Evolutionary conservation across 805 yeast species (phyloP).

Genomic region (Ogataea zsoltii): DNA sequence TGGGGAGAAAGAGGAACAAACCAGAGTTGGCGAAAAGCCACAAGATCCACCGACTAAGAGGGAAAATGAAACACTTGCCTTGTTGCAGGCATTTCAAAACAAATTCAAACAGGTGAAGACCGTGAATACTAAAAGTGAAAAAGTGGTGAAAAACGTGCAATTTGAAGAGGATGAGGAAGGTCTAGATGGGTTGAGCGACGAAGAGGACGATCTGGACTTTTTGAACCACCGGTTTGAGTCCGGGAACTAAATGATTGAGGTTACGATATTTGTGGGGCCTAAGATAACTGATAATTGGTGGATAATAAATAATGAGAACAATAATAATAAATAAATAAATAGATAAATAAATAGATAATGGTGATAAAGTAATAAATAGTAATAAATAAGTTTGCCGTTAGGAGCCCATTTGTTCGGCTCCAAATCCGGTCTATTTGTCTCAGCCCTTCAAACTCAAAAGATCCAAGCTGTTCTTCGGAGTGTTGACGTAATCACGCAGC

Average conservation of each 20-base stretch:
- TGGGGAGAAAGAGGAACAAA: too few species aligned
- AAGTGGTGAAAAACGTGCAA: constrained; percentile 3
- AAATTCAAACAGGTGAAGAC: neutral
- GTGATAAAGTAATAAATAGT: constrained; percentile 1
- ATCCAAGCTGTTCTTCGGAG: constrained; percentile 36
- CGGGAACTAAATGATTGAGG: constrained; percentile 4
- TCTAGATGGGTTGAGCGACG: constrained; percentile 17
- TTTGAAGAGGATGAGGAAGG: constrained; percentile 14
- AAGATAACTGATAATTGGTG: neutral
- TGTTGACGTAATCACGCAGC: constrained; percentile 38
- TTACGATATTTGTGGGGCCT: too few species aligned
- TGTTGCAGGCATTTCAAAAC: constrained; percentile 1
- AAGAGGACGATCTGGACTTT: constrained; percentile 18
- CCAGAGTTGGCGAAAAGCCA: too few species aligned
- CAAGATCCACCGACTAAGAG: neutral
- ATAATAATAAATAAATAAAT: constrained; percentile 1
- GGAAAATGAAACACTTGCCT: constrained; percentile 4
- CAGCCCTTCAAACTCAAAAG: constrained; percentile 31
- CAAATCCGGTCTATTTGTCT: too few species aligned
- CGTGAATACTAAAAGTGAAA: neutral
- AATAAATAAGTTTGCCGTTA: too few species aligned
- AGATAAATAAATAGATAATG: constrained; percentile 7
- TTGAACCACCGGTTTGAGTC: constrained; percentile 17
- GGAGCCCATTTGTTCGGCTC: too few species aligned
- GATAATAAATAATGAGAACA: constrained; percentile 6